Percentiles rank a stretch among this genome's conserved stretches.
phyloP scores from a whole-genome alignment of 2,329 filamentous ascomycete genomes.

The Mycocentrospora acerina region DNA sequence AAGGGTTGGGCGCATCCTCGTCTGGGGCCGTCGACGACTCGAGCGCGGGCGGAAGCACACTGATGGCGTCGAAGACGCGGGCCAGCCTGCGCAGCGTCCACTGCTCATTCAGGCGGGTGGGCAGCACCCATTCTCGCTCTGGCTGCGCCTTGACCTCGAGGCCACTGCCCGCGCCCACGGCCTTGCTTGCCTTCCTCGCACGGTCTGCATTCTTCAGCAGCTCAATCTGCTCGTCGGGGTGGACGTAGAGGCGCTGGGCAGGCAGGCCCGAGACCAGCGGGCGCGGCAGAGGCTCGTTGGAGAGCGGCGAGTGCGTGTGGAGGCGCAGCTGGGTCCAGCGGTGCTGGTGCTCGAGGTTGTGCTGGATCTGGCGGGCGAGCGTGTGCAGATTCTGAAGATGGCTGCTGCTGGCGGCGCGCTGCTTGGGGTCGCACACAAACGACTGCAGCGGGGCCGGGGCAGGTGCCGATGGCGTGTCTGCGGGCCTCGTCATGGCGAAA shows the following conservation, averaged over 20 bases:
- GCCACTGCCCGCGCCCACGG: slow-evolving; percentile 39
- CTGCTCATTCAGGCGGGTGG: slow-evolving; percentile 70
- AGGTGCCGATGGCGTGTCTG: slow-evolving; percentile 25
- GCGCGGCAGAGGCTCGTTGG: slow-evolving; percentile 51
- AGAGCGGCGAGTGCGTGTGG: slow-evolving; percentile 51
- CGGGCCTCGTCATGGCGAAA: slow-evolving; percentile 29
- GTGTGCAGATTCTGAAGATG: slow-evolving; percentile 44
- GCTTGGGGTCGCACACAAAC: slow-evolving; percentile 24
- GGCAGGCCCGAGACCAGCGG: slow-evolving; percentile 72
- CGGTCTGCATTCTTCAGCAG: slow-evolving; percentile 61
- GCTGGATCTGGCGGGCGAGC: slow-evolving; percentile 62
- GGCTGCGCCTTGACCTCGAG: slow-evolving; percentile 47
- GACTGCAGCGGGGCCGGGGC: slow-evolving; percentile 34
- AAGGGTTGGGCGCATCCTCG: slow-evolving; percentile 32
- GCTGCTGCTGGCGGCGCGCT: slow-evolving; percentile 8
- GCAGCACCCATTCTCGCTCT: slow-evolving; percentile 71
- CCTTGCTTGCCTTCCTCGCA: slow-evolving; percentile 44
- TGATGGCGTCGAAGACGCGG: slow-evolving; percentile 64
- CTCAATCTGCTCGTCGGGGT: slow-evolving; percentile 80
- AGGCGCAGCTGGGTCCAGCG: slow-evolving; percentile 67
- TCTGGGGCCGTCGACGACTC: slow-evolving; percentile 16
- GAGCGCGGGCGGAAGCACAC: slow-evolving; percentile 44
- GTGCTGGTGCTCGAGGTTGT: slow-evolving; percentile 75
- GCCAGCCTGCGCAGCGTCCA: slow-evolving; percentile 69
- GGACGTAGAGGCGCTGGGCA: slow-evolving; percentile 71